Evolutionary conservation across 1,284 basidiomycete species (phyloP).

Genomic region (Rhodotorula sp.): DNA sequence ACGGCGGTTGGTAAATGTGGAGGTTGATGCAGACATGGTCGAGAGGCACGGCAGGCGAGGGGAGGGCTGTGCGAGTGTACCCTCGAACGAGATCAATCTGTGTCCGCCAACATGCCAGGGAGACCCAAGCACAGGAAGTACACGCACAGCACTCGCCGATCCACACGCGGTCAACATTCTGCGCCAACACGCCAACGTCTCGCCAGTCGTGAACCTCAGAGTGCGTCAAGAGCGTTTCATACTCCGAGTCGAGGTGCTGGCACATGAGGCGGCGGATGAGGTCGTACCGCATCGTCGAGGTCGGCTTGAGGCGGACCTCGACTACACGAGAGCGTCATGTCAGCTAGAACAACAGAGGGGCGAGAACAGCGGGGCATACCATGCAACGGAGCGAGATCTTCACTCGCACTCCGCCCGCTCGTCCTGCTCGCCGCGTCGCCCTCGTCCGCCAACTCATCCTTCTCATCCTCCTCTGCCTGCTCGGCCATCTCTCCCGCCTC

Average conservation of each 20-base stretch:
- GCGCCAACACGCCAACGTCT: slow-evolving; percentile 64
- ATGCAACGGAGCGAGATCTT: slow-evolving; percentile 9
- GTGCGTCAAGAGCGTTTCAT: slow-evolving; percentile 27
- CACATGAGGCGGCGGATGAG: slow-evolving; percentile 65
- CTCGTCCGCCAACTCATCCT: neutral
- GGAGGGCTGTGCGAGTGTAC: slow-evolving; percentile 20
- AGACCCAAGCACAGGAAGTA: slow-evolving; percentile 49
- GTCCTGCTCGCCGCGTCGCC: neutral
- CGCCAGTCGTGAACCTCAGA: slow-evolving; percentile 60
- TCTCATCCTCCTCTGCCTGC: neutral
- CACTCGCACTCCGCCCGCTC: neutral
- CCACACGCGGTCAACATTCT: slow-evolving; percentile 73
- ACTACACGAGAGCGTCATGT: slow-evolving; percentile 55
- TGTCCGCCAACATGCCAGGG: slow-evolving; percentile 1
- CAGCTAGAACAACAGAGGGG: too few species aligned
- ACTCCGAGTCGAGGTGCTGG: slow-evolving; percentile 58
- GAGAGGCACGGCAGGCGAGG: slow-evolving; percentile 41
- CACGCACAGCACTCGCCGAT: slow-evolving; percentile 63
- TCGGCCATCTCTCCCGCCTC: neutral
- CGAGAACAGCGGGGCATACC: neutral
- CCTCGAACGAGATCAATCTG: neutral
- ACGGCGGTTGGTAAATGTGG: slow-evolving; percentile 80
- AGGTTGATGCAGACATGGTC: slow-evolving; percentile 64
- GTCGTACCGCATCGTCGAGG: slow-evolving; percentile 68
- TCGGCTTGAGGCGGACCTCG: slow-evolving; percentile 71